Evolutionary conservation across 2,329 filamentous ascomycete genomes (phyloP), one percentile per base, ranked within the genome.

Genomic region (Cladosporium sp.): DNA sequence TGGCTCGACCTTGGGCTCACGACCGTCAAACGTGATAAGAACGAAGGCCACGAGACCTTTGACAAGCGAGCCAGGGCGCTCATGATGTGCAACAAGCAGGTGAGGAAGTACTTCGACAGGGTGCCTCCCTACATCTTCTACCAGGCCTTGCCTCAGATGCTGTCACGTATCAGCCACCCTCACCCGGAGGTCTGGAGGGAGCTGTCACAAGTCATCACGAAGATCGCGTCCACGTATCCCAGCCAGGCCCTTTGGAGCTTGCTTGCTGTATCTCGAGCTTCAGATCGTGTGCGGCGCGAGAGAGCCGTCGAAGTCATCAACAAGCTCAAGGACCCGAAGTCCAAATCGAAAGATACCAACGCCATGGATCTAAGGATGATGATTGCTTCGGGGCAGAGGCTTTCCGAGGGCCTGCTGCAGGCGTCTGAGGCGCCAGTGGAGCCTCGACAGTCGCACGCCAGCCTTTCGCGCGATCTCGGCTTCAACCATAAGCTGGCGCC

Each of bases 181-280:
- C 88, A 95, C 66, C 70, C 70, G 3, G 81, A 83, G 1, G 89
- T 95, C 1, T 95, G 89, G 70, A 82, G 85, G 54, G 75, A 87
- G 9, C 74, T 99, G 6, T 82, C 85, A 49, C 78, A 79, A 33
- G 92, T 97, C 59, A 90, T 98, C 52, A 74, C 86, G 56, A 92
- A 88, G 66, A 89, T 96, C n/a, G 85, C 95, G 8, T 79, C 83
- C 40, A 77, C 83, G n/a, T 87, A 96, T 68, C 92, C 93, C 0
- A 89, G 88, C 56, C 93, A 98, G 69, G 86, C 91, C 1, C 71
- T 97, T 22, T 99, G 93, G 95, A 87, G 86, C 63, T 73, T 98
- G 34, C 81, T 97, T 50, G 89, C 91, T 8, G 85, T 96, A 42
- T 85, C 90, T 61, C 92, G 92, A 53, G 88, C 89, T 0, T 87